A percentile compares a stretch with the other conserved stretches of the same genome.
Conservation (phyloP, 208 protist species). For the Trichomonas gallinae region DNA sequence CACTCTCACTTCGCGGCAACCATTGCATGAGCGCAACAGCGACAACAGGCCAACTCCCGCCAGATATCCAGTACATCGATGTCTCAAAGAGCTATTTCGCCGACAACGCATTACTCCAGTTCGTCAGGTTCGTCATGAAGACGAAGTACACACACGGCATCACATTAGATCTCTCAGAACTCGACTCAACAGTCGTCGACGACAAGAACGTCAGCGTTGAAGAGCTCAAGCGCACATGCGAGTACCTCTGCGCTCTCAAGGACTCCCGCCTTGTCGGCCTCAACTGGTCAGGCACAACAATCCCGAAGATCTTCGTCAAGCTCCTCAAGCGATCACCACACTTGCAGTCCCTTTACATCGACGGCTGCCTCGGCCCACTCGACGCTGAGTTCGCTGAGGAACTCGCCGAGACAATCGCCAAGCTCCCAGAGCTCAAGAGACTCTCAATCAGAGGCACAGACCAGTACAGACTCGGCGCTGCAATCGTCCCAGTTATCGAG, state of each 20-base stretch:
- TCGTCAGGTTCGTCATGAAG: not conserved
- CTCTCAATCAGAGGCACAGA: not conserved
- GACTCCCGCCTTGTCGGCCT: not conserved
- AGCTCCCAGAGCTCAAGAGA: not conserved
- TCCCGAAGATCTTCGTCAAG: not conserved
- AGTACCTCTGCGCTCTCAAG: not conserved
- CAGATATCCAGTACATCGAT: not conserved
- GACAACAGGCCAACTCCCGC: not conserved
- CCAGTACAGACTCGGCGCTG: not conserved
- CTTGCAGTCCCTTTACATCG: not conserved
- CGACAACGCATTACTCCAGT: not conserved
- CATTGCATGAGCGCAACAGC: not conserved
- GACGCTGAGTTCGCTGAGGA: not conserved
- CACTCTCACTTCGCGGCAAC: not conserved
- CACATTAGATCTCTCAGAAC: not conserved
- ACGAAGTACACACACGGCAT: not conserved
- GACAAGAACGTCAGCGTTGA: not conserved
- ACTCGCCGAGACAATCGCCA: not conserved
- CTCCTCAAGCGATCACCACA: not conserved
- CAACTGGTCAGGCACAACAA: not conserved
- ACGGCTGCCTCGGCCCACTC: not conserved
- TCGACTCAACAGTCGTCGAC: not conserved
- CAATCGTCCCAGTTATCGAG: not conserved
- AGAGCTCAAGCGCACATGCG: not conserved
- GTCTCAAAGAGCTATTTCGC: not conserved